Evolutionary conservation across 768 basidiomycete species (phyloP).

Genomic region (Naganishia friedmannii): DNA sequence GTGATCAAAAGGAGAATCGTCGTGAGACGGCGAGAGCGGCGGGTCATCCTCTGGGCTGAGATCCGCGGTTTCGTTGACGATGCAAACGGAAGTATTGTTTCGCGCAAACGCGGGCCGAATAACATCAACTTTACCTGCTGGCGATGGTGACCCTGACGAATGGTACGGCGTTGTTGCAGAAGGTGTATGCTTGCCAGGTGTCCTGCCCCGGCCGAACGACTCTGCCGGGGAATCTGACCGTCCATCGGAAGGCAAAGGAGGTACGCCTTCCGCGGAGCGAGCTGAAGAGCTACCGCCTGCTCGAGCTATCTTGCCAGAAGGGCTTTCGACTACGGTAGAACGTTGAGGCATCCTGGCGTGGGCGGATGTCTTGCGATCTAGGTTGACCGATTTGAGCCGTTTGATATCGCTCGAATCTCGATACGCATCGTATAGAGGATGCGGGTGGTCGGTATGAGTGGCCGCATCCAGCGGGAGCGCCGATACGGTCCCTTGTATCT

Average conservation of each 20-base stretch:
- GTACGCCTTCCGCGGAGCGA: constrained; percentile 5
- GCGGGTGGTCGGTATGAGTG: constrained; percentile 6
- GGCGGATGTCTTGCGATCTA: constrained; percentile 91
- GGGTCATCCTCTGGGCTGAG: constrained; percentile 7
- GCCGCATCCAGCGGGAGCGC: constrained; percentile 65
- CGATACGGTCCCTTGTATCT: constrained; percentile 86
- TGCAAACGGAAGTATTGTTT: constrained; percentile 81
- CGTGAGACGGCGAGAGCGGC: constrained; percentile 27
- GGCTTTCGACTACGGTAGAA: constrained; percentile 92
- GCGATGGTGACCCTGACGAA: not conserved
- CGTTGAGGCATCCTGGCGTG: constrained; percentile 87
- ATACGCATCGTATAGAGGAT: constrained; percentile 65
- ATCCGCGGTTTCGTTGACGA: constrained; percentile 68
- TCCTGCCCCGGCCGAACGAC: not conserved
- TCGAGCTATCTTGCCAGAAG: constrained; percentile 79
- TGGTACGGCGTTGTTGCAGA: not conserved
- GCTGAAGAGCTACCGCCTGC: constrained; percentile 22
- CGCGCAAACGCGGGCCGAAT: constrained; percentile 69
- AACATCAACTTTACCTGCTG: constrained; percentile 42
- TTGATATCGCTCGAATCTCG: constrained; percentile 85
- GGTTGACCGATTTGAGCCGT: constrained; percentile 87
- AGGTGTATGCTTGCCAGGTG: not conserved
- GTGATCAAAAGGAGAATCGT: constrained; percentile 42
- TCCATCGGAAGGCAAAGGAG: constrained; percentile 15
- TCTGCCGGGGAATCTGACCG: constrained; percentile 21